These are phyloP conservation scores for Cucurbitaria berberidis DNA, from an alignment of 2,329 filamentous ascomycete species.

Conservation along the genomic window DNA sequence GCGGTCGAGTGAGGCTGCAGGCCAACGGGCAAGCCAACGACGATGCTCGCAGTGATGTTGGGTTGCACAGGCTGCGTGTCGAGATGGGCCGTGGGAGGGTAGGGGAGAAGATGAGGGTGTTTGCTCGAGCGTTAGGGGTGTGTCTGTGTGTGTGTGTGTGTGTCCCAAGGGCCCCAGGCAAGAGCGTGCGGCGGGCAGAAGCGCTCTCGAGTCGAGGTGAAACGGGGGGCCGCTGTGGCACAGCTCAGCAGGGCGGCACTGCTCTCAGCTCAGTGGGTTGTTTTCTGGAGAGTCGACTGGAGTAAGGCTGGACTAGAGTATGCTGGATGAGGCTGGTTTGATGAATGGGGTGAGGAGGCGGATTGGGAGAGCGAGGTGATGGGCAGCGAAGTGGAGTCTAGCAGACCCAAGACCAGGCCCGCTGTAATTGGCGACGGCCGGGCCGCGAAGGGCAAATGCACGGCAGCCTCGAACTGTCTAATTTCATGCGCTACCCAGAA, in stretches of 20 bases:
- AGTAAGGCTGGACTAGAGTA: slow-evolving; percentile 22
- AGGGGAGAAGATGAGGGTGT: slow-evolving; percentile 32
- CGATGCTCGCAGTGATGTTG: slow-evolving; percentile 1
- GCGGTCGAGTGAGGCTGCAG: slow-evolving; percentile 12
- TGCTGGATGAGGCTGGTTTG: slow-evolving; percentile 39
- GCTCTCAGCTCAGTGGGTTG: background rate
- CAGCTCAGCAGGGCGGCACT: slow-evolving; percentile 18
- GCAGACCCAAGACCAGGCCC: slow-evolving; percentile 1
- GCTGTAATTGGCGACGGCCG: slow-evolving; percentile 2
- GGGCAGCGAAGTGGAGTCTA: slow-evolving; percentile 22
- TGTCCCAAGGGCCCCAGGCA: slow-evolving; percentile 30
- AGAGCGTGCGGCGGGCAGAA: slow-evolving; percentile 29
- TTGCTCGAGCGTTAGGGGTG: slow-evolving; percentile 42
- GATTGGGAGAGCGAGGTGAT: slow-evolving; percentile 26
- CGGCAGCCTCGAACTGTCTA: slow-evolving; percentile 17
- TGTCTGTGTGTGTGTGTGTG: too few relatives aligned
- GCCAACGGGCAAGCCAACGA: slow-evolving; percentile 20
- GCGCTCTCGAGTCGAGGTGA: slow-evolving; percentile 19
- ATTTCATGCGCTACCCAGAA: slow-evolving; percentile 18
- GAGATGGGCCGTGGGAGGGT: slow-evolving; percentile 27
- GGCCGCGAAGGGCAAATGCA: too few relatives aligned
- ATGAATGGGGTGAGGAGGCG: slow-evolving; percentile 29
- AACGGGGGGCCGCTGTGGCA: slow-evolving; percentile 13
- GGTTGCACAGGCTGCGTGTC: slow-evolving; percentile 6
- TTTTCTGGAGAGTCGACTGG: slow-evolving; percentile 3